A percentile compares a stretch with the other conserved stretches of the same genome.
Conservation (phyloP, 352 stramenopile genomes). For the Globisporangium ultimum region DNA sequence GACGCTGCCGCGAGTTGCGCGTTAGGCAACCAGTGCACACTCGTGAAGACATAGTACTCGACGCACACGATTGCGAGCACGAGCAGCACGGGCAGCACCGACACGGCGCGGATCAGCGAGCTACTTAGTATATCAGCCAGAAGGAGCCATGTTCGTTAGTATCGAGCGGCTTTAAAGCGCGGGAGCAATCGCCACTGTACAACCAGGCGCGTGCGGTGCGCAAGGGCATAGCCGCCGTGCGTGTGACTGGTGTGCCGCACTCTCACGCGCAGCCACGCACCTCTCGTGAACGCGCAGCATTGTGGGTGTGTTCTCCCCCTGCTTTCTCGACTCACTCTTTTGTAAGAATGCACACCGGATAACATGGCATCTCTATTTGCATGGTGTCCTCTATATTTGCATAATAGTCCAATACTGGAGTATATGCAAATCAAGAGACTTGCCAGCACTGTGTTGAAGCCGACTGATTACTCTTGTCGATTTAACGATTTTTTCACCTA, state of each 20-base stretch:
- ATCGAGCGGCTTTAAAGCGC: too few species aligned
- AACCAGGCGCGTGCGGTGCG: neutral
- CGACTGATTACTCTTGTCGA: too few species aligned
- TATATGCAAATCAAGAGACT: neutral
- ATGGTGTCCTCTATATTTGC: too few species aligned
- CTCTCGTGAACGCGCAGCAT: conserved; percentile 81
- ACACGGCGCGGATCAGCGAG: conserved; percentile 58
- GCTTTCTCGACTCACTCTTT: neutral
- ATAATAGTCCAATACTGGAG: too few species aligned
- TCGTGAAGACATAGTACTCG: conserved; percentile 72
- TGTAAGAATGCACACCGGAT: too few species aligned
- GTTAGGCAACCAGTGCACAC: conserved; percentile 39
- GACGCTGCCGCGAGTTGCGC: conserved; percentile 12
- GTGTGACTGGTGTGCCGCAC: too few species aligned
- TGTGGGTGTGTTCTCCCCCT: too few species aligned
- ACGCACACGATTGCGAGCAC: conserved; percentile 52
- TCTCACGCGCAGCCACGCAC: conserved; percentile 16
- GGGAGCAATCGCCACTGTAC: too few species aligned
- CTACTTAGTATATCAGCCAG: conserved; percentile 20
- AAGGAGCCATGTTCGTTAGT: too few species aligned
- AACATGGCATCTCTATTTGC: too few species aligned
- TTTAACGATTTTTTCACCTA: too few species aligned
- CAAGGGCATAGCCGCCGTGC: too few species aligned
- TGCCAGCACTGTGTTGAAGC: neutral
- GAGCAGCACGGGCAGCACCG: conserved; percentile 56